These are phyloP conservation scores for Erythrophleum fordii DNA, from an alignment of 306 rosid species.

Conservation along the genomic window DNA sequence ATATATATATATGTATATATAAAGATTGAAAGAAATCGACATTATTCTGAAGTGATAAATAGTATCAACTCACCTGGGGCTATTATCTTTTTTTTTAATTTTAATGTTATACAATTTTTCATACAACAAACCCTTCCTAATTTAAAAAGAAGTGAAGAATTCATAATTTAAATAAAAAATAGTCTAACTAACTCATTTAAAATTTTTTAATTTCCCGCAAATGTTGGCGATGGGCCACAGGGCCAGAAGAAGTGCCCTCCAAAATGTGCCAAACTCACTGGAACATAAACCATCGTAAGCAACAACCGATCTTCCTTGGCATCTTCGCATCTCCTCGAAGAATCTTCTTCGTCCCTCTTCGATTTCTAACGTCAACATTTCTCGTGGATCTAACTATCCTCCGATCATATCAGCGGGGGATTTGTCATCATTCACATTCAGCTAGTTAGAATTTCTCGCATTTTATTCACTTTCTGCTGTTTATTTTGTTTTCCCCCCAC, in stretches of 20 bases:
- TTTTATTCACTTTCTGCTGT: not conserved
- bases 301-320: slow-evolving; percentile 3
- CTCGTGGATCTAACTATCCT: not conserved
- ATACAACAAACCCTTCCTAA: no score
- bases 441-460: not conserved
- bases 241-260: not conserved
- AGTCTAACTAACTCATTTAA: no score
- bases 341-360: slow-evolving; percentile 36
- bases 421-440: slow-evolving; percentile 1
- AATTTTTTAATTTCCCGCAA: not conserved
- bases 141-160: no score
- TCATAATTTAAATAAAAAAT: no score
- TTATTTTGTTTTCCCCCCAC: not conserved
- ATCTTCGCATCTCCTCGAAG: slow-evolving; percentile 37
- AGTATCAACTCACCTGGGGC: no score
- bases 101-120: no score
- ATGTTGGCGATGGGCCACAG: not conserved
- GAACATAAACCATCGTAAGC: not conserved
- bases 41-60: no score
- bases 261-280: slow-evolving; percentile 9
- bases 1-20: no score
- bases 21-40: no score
- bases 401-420: not conserved
- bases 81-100: no score
- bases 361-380: slow-evolving; percentile 17